Conservation (phyloP, 495 filamentous ascomycete genomes). For the Aspergillus sclerotiicarbonarius region DNA sequence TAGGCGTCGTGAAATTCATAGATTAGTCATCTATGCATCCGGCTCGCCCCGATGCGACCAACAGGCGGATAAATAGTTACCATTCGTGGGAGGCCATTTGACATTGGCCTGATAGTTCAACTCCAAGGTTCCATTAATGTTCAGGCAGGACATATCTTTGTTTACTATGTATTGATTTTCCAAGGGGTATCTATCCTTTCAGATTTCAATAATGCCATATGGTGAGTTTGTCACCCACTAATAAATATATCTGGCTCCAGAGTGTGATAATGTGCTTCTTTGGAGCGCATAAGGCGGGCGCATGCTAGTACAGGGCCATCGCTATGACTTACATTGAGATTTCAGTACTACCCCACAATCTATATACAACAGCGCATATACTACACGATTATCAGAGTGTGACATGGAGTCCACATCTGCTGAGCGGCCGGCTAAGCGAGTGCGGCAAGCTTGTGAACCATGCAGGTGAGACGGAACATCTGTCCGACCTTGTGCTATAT, state of each 20-base stretch:
- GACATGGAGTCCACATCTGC: slow-evolving; percentile 10
- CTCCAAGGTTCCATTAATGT: not conserved
- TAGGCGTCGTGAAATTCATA: too few relatives aligned
- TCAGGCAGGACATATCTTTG: not conserved
- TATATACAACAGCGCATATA: not conserved
- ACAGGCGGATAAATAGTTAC: not conserved
- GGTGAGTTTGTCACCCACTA: not conserved
- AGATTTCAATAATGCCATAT: not conserved
- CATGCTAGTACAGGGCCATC: not conserved
- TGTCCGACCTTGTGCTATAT: not conserved
- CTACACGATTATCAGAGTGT: not conserved
- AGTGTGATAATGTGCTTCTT: not conserved
- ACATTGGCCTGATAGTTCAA: not conserved
- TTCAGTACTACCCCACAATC: not conserved
- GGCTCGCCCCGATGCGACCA: not conserved
- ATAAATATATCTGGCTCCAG: not conserved
- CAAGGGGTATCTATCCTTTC: not conserved
- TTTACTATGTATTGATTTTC: not conserved
- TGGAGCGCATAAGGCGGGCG: not conserved
- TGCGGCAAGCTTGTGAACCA: slow-evolving; percentile 47
- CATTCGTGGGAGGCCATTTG: not conserved
- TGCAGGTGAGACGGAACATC: slow-evolving; percentile 37
- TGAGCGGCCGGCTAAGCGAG: slow-evolving; percentile 40
- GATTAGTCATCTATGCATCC: slow-evolving; percentile 1
- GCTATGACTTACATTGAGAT: not conserved